Evolutionary conservation across 2,329 filamentous ascomycete genomes (phyloP), one percentile per base, ranked within the genome.

Genomic region (Fusarium mundagurra): DNA sequence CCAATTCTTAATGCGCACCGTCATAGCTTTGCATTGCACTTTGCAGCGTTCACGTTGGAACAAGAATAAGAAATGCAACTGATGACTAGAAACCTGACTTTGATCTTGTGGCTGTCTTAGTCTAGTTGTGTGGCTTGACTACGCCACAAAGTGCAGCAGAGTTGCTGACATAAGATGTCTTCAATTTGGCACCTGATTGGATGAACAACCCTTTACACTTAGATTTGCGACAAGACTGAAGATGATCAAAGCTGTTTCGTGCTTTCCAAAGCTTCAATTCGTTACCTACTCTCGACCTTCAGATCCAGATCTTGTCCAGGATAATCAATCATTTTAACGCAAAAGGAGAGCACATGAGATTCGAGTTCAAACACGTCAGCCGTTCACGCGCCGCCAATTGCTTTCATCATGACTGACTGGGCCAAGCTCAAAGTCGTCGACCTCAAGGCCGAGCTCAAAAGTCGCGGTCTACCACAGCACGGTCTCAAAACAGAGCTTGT

Each of bases 401-500:
- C 63, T 64, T 60, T 24, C 75, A 83, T 68, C 72, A 88, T 87
- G 86, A 82, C 83, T 59, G 87, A 89, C 76, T 90, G 87, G 85
- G 83, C 82, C 70, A 88, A 85, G 82, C 87, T 92, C 78, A 95
- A 93, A 83, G 93, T 96, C 72, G 86, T 91, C 39, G 92, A 95
- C 78, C 88, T 96, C 67, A 93, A 92, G 82, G 89, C 90, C 29
- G 92, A 95, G 85, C 87, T 95, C 47, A 94, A 93, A 83, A 87
- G 86, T 67, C 89, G 93, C 72, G 91, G 91, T n/a, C 88, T 95
- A 44, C 85, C 90, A 11, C 88, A 91, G 70, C 89, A 89, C 31
- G 93, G 93, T 14, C 86, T 94, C 60, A 93, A 95, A 80, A 87
- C 91, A 31, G 93, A 92, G 68, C 88, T 95, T 53, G 87, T 95